Conservation (phyloP, 139 green algal species). For the Nannochloris sp. region DNA sequence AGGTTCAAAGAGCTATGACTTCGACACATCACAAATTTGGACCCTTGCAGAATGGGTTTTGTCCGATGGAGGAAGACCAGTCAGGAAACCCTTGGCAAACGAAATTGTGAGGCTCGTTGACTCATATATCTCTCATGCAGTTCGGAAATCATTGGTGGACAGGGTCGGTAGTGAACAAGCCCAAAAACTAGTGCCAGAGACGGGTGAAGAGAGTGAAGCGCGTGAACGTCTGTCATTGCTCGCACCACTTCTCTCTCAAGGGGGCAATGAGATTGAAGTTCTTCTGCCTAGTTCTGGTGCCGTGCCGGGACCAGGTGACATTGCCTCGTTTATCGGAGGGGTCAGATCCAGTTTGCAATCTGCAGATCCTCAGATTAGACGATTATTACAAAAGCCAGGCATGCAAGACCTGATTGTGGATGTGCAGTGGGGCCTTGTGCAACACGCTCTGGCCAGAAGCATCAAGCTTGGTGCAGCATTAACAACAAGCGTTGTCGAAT, state of each 20-base stretch:
- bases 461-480: conserved; percentile 52
- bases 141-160: conserved; percentile 10
- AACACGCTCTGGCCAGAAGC: conserved; percentile 52
- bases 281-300: no score
- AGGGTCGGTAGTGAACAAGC: conserved; percentile 22
- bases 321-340: conserved; percentile 25
- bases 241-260: conserved; percentile 2
- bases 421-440: conserved; percentile 43
- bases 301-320: conserved; percentile 9
- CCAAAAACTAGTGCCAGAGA: conserved; percentile 45
- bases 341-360: conserved; percentile 20
- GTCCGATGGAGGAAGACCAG: conserved; percentile 25
- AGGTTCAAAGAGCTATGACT: conserved; percentile 65
- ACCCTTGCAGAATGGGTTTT: conserved; percentile 74
- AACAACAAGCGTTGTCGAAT: not conserved
- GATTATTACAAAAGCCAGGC: conserved; percentile 42
- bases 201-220: conserved; percentile 38
- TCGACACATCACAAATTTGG: conserved; percentile 76
- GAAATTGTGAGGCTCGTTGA: conserved; percentile 69
- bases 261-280: conserved; percentile 16
- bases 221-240: conserved; percentile 41
- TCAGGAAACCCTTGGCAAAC: conserved; percentile 47
- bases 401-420: conserved; percentile 47
- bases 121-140: conserved; percentile 11
- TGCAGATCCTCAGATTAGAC: conserved; percentile 30